Evolutionary conservation across 768 basidiomycete species (phyloP).

Genomic region (Agrocybe praecox): DNA sequence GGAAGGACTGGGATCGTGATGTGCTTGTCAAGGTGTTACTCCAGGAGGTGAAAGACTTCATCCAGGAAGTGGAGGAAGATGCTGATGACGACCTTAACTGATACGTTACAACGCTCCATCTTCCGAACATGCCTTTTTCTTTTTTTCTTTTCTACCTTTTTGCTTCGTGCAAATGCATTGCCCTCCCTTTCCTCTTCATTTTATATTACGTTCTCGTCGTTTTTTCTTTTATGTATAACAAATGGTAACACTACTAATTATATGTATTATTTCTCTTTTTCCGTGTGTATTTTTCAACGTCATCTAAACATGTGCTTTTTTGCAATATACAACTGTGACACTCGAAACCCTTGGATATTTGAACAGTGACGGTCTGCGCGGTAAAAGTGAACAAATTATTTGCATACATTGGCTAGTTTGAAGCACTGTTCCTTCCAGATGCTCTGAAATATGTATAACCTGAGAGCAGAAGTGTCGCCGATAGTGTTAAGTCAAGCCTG

Average conservation of each 20-base stretch:
- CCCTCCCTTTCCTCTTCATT: neutral
- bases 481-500: too few species aligned
- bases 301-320: neutral
- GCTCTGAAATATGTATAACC: too few species aligned
- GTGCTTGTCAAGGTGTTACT: conserved; percentile 61
- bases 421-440: too few species aligned
- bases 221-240: neutral
- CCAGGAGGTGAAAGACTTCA: conserved; percentile 61
- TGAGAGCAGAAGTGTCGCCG: too few species aligned
- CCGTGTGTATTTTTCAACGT: neutral
- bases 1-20: conserved; percentile 84
- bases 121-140: neutral
- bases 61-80: conserved; percentile 56
- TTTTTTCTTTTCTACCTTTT: neutral
- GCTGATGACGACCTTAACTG: conserved; percentile 9
- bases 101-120: neutral
- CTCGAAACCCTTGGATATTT: too few species aligned
- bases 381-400: too few species aligned
- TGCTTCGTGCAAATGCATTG: too few species aligned
- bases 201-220: neutral
- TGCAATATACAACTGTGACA: neutral
- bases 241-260: neutral
- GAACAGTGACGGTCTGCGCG: too few species aligned
- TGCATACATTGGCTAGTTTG: too few species aligned
- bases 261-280: neutral